Conservation (phyloP, 441 rosid species). For the Populus hybrid region DNA sequence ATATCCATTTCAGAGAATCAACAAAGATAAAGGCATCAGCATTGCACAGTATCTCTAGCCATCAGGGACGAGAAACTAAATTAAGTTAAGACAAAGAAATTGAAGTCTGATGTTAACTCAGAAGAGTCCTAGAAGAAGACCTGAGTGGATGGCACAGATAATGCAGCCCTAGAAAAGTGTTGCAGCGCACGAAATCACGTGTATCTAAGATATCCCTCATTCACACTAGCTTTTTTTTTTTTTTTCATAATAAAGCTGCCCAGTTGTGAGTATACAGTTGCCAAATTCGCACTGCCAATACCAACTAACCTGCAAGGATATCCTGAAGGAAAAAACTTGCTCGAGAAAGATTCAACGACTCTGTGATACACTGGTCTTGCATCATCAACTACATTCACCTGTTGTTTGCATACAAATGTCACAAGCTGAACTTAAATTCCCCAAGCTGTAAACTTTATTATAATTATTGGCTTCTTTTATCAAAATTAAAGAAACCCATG, state of each 20-base stretch:
- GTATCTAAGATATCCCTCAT: constrained; percentile 88
- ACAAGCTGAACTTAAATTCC: no score
- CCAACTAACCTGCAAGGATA: constrained; percentile 75
- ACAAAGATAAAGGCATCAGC: not conserved
- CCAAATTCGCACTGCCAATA: not conserved
- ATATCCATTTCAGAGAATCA: not conserved
- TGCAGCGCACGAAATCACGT: constrained; percentile 88
- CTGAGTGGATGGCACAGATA: constrained; percentile 90
- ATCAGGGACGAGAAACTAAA: not conserved
- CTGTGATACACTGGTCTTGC: constrained; percentile 56
- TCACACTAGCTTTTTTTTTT: constrained; percentile 48
- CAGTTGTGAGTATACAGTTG: not conserved
- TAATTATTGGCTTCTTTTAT: no score
- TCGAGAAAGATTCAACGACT: constrained; percentile 66
- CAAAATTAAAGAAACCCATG: not conserved
- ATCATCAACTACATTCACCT: constrained; percentile 77
- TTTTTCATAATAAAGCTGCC: not conserved
- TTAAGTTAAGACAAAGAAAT: not conserved
- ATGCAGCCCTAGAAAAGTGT: constrained; percentile 78
- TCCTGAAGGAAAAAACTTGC: constrained; percentile 86
- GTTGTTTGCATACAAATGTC: not conserved
- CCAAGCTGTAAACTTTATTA: no score
- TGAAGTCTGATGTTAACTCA: not conserved
- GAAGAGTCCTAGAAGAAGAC: constrained; percentile 37
- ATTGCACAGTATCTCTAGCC: no score